Evolutionary conservation across 768 basidiomycete species (phyloP).

Genomic region (Phaffia tasmanica): DNA sequence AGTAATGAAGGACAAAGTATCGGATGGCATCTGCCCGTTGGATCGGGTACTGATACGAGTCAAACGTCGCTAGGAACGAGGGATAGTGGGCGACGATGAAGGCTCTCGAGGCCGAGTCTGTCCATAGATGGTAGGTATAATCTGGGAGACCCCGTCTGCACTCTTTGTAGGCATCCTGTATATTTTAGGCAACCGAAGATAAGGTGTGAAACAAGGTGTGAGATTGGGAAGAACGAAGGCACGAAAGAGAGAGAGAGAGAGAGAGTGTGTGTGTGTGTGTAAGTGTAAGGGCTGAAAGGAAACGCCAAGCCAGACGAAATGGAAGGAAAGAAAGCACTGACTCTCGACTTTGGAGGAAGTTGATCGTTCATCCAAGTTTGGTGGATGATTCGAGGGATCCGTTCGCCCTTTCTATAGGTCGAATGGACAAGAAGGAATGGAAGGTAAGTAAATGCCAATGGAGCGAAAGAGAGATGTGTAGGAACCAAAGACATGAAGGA

Average conservation of each 20-base stretch:
- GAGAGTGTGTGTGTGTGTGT: neutral
- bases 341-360: conserved; percentile 65
- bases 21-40: conserved; percentile 96
- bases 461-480: neutral
- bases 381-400: conserved; percentile 83
- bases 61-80: conserved; percentile 88
- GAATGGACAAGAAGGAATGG: conserved; percentile 7
- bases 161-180: conserved; percentile 55
- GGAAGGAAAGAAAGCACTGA: neutral
- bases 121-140: conserved; percentile 97
- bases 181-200: neutral
- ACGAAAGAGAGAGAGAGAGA: neutral
- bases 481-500: no score
- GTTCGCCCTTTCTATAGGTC: conserved; percentile 52
- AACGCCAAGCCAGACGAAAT: neutral
- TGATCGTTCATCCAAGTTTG: conserved; percentile 96
- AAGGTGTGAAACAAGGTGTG: neutral
- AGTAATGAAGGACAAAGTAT: conserved; percentile 92
- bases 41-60: conserved; percentile 79
- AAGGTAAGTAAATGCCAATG: conserved; percentile 1
- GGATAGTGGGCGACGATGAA: conserved; percentile 81
- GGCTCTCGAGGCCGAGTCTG: conserved; percentile 74
- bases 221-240: neutral
- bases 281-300: neutral
- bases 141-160: conserved; percentile 89